Evolutionary conservation across 2,329 filamentous ascomycete genomes (phyloP).

Genomic region (Ustulina deusta): DNA sequence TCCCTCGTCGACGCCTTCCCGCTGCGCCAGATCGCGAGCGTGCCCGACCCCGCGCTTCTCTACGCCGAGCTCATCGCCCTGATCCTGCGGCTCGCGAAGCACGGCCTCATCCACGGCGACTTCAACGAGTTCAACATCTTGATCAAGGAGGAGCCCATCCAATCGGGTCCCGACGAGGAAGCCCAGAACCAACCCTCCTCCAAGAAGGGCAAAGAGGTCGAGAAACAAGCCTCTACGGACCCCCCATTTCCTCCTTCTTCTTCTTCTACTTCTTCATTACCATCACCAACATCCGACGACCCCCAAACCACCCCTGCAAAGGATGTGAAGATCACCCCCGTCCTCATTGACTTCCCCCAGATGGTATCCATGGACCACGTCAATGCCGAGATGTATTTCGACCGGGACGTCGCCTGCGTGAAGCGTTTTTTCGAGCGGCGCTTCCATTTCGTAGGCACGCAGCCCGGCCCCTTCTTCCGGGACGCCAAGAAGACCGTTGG

Average conservation of each 20-base stretch:
- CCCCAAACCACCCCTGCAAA: conserved; percentile 49
- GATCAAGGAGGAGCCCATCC: conserved; percentile 76
- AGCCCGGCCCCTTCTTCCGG: conserved; percentile 85
- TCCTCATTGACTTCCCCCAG: conserved; percentile 97
- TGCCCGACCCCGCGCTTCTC: conserved; percentile 85
- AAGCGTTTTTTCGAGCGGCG: conserved; percentile 92
- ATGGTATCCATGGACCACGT: conserved; percentile 95
- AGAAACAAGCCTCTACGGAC: neutral
- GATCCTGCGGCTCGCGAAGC: conserved; percentile 83
- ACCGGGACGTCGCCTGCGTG: conserved; percentile 93
- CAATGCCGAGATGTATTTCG: conserved; percentile 97
- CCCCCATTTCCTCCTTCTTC: neutral
- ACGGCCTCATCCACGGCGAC: conserved; percentile 95
- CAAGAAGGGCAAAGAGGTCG: conserved; percentile 38
- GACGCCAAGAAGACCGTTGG: conserved; percentile 82
- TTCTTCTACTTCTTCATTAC: too few relatives aligned
- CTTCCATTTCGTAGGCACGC: conserved; percentile 87
- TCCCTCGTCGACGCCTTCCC: conserved; percentile 91
- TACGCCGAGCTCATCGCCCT: conserved; percentile 93
- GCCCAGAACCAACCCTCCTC: conserved; percentile 50
- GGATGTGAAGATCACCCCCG: conserved; percentile 69
- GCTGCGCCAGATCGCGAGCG: conserved; percentile 84
- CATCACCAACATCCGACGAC: conserved; percentile 41
- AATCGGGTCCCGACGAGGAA: conserved; percentile 41
- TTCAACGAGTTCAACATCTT: conserved; percentile 99